phyloP scores from a whole-genome alignment of 495 filamentous ascomycete genomes.

The Xylaria longipes region DNA sequence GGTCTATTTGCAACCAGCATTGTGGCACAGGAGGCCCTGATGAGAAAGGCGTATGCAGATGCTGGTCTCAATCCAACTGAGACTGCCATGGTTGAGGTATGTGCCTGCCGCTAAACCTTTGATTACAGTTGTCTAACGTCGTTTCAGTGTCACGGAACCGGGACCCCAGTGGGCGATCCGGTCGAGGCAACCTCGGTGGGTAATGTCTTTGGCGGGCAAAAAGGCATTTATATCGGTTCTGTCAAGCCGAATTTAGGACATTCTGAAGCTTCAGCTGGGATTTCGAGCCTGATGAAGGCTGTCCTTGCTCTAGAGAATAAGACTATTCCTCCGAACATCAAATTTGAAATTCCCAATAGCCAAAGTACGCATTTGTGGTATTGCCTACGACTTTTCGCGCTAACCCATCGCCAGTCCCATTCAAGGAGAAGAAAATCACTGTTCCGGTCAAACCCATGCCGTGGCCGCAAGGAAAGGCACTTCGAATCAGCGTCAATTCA shows the following conservation, averaged over 20 bases:
- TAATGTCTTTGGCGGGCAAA: constrained; percentile 34
- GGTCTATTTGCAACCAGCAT: constrained; percentile 55
- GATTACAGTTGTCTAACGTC: no score
- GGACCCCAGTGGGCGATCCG: constrained; percentile 47
- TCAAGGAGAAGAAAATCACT: constrained; percentile 31
- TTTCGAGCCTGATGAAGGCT: constrained; percentile 54
- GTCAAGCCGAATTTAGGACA: constrained; percentile 61
- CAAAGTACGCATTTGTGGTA: constrained; percentile 15
- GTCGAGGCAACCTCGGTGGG: constrained; percentile 45
- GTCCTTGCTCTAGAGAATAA: constrained; percentile 54
- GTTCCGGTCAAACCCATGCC: constrained; percentile 33
- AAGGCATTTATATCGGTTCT: constrained; percentile 53
- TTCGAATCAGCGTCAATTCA: constrained; percentile 51
- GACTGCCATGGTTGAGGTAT: constrained; percentile 41
- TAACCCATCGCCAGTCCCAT: constrained; percentile 24
- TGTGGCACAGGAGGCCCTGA: constrained; percentile 55
- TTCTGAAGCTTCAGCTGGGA: constrained; percentile 54
- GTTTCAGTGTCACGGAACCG: constrained; percentile 38
- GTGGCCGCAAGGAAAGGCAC: constrained; percentile 26
- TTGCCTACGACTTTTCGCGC: no score
- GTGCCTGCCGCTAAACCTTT: no score
- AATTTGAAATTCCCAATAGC: constrained; percentile 32
- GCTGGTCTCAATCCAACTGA: constrained; percentile 51
- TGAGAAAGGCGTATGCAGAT: constrained; percentile 48
- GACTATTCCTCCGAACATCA: constrained; percentile 44